These are phyloP conservation scores for Calonectria honghensis DNA, from an alignment of 2,329 filamentous ascomycete species.

Conservation along the genomic window DNA sequence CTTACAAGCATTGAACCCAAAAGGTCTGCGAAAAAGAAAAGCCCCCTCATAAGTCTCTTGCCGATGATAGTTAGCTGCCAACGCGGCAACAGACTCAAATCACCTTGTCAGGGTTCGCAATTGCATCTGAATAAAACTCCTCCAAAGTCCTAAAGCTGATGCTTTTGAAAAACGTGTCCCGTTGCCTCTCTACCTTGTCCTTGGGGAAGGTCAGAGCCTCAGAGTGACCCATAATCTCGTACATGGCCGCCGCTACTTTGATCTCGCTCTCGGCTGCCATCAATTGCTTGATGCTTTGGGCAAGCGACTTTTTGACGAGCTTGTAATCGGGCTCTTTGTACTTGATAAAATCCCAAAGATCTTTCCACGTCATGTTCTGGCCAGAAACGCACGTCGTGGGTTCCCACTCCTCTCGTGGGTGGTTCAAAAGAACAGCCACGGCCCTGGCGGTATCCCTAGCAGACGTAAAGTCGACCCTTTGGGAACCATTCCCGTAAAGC, in stretches of 20 bases:
- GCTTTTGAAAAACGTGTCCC: background rate
- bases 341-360: background rate
- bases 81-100: background rate
- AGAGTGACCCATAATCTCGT: background rate
- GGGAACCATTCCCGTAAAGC: background rate
- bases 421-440: background rate
- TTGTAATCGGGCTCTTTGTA: background rate
- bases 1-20: too few species aligned
- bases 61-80: too few species aligned
- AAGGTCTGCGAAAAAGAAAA: too few species aligned
- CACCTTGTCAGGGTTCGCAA: background rate
- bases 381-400: background rate
- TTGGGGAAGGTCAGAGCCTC: background rate
- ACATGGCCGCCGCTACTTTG: background rate
- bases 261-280: background rate
- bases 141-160: background rate
- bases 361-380: background rate
- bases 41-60: too few species aligned
- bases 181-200: background rate
- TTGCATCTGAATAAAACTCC: background rate
- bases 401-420: background rate
- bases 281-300: background rate
- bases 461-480: constrained; percentile 1
- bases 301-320: background rate
- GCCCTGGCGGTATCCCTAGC: background rate